Conservation (phyloP, 164 flowering plant genomes). For the Vitis riparia region DNA sequence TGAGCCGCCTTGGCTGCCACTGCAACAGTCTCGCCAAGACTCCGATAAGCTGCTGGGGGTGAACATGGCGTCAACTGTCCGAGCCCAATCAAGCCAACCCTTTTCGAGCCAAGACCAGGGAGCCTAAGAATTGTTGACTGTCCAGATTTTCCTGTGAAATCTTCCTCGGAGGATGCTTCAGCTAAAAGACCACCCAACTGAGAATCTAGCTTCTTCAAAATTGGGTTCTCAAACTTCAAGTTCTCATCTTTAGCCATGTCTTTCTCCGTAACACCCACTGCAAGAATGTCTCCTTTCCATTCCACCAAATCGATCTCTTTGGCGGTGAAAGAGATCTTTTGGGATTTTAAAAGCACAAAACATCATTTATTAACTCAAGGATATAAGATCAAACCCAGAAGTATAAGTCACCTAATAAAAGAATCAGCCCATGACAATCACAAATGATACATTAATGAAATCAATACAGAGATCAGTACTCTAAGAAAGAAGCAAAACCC, state of each 20-base stretch:
- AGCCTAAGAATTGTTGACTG: slow-evolving; percentile 77
- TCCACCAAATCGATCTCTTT: slow-evolving; percentile 61
- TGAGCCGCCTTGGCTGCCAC: slow-evolving; percentile 78
- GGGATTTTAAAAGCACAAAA: slow-evolving; percentile 9
- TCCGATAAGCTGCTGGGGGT: slow-evolving; percentile 25
- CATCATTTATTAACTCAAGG: not conserved
- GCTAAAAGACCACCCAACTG: slow-evolving; percentile 71
- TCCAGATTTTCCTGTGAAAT: slow-evolving; percentile 89
- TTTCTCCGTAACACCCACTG: slow-evolving; percentile 88
- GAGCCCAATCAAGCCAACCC: slow-evolving; percentile 85
- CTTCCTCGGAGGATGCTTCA: slow-evolving; percentile 89
- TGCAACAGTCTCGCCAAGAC: slow-evolving; percentile 73
- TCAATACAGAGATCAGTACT: not conserved
- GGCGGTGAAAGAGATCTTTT: slow-evolving; percentile 56
- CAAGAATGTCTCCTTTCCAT: slow-evolving; percentile 98
- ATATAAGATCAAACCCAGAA: not conserved
- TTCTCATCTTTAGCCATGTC: slow-evolving; percentile 74
- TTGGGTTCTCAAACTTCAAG: slow-evolving; percentile 62
- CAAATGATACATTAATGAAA: not conserved
- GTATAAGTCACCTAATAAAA: not conserved
- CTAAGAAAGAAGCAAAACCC: not conserved
- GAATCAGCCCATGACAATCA: not conserved
- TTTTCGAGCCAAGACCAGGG: slow-evolving; percentile 72
- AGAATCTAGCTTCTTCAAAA: slow-evolving; percentile 65
- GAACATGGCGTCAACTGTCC: slow-evolving; percentile 45